Evolutionary conservation across 2,329 filamentous ascomycete species (phyloP), one percentile per base, ranked within the genome.

Genomic region (Exophiala viscosa): DNA sequence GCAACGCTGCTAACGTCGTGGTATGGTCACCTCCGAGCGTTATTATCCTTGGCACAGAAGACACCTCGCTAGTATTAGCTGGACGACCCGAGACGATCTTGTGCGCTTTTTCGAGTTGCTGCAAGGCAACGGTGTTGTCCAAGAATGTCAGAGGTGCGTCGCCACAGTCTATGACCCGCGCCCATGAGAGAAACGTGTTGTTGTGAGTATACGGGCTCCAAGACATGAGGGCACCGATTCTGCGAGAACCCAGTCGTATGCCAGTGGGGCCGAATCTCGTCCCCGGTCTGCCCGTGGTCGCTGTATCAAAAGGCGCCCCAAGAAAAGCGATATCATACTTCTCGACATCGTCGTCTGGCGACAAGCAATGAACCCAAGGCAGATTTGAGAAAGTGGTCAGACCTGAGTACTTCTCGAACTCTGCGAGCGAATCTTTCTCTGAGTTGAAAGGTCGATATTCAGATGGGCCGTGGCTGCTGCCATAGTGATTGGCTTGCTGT

Each of bases 11-110:
- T 5, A 81, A 65, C 0, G 78, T 81, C 0, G 78, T 81, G 1
- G 78, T 80, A 65, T 82, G 79, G 58, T 82, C 78, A 18, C 79
- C 79, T 9, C 79, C 78, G 0, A 81, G 63, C 1, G 75, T 76
- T 23, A 81, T 71, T 44, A 82, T 78, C 17, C 77, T 70, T 10
- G 79, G 78, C 9, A 70, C 70, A 1, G 59, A 59, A 44, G 70
- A 71, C 11, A 70, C 49, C 6, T 60, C 64, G 7, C 67, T 71
- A 1, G 72, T 66, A 45, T 74, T 75, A 38, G 76, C 70, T 17
- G 60, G 59, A 45, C 76, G 73, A 13, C 67, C 69, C 4, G 77
- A 79, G 23, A 77, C 64, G 10, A 75, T 64, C 70, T 72, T 69
- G 63, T 81, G 78, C 2, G 76, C 72, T 52, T 71, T 67, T 43